Evolutionary conservation across 2,329 filamentous ascomycete species (phyloP).

Genomic region (Periconia digitata): DNA sequence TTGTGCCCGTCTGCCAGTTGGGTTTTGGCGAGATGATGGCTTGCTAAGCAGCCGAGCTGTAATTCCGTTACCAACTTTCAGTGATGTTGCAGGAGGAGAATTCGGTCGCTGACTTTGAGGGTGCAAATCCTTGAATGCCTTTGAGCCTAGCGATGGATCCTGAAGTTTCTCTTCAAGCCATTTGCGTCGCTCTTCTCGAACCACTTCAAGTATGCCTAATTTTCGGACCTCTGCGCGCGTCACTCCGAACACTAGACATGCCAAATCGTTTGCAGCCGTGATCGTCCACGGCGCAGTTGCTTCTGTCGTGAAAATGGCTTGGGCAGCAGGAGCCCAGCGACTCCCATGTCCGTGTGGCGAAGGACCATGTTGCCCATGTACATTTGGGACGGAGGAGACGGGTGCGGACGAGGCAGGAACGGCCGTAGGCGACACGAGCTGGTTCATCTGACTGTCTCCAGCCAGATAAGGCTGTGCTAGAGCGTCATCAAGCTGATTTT

Average conservation of each 20-base stretch:
- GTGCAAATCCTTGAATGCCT: slow-evolving; percentile 31
- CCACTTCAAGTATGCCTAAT: slow-evolving; percentile 92
- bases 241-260: slow-evolving; percentile 97
- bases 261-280: slow-evolving; percentile 91
- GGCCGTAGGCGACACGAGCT: slow-evolving; percentile 51
- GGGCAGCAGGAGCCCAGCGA: slow-evolving; percentile 85
- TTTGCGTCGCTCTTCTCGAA: slow-evolving; percentile 81
- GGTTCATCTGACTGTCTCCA: slow-evolving; percentile 49
- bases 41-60: slow-evolving; percentile 88
- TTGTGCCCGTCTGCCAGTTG: slow-evolving; percentile 62
- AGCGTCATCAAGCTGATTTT: slow-evolving; percentile 82
- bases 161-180: slow-evolving; percentile 88
- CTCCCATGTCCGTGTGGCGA: slow-evolving; percentile 81
- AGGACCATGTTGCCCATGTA: slow-evolving; percentile 37
- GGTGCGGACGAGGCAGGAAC: slow-evolving; percentile 35
- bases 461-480: slow-evolving; percentile 78
- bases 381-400: slow-evolving; percentile 30
- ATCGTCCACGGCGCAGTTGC: slow-evolving; percentile 91
- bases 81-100: slow-evolving; percentile 42
- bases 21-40: slow-evolving; percentile 62
- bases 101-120: slow-evolving; percentile 38
- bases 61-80: slow-evolving; percentile 77
- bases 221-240: slow-evolving; percentile 94
- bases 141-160: slow-evolving; percentile 58
- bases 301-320: slow-evolving; percentile 98